Conservation (phyloP, 139 green algal species). For the Haematococcus lacustris region DNA sequence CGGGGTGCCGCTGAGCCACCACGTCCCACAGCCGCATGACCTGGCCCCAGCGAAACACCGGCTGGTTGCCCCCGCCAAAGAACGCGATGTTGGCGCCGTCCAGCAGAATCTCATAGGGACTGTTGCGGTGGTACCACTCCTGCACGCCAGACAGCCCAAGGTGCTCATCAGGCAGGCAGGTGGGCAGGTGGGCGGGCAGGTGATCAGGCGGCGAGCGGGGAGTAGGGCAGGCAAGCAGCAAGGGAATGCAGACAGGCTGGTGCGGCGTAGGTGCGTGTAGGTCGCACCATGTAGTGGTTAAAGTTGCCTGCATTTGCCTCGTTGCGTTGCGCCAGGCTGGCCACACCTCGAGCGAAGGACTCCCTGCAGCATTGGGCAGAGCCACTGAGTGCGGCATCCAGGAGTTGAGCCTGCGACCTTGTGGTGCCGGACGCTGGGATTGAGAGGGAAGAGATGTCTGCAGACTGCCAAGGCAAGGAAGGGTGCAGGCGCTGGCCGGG, state of each 20-base stretch:
- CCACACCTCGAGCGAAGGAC: conserved; percentile 27
- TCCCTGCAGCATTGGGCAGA: not conserved
- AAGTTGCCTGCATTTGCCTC: conserved; percentile 49
- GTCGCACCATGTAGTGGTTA: conserved; percentile 36
- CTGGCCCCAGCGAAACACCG: conserved; percentile 70
- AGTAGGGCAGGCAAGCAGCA: not conserved
- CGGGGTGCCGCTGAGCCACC: conserved; percentile 12
- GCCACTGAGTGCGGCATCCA: not conserved
- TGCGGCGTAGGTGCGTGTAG: not conserved
- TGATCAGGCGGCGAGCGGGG: too few species aligned
- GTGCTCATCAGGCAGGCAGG: not conserved
- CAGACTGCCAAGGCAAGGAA: not conserved
- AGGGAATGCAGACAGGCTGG: not conserved
- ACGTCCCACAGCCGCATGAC: conserved; percentile 36
- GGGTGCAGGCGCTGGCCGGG: too few species aligned
- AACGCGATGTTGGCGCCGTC: conserved; percentile 85
- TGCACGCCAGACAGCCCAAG: not conserved
- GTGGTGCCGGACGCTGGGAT: not conserved
- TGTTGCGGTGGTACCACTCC: conserved; percentile 47
- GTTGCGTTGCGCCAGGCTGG: conserved; percentile 34
- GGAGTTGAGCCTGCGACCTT: not conserved
- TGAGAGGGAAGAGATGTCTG: not conserved
- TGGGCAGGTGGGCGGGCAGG: not conserved
- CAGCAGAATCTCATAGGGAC: conserved; percentile 62
- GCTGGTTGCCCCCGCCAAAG: conserved; percentile 73